Evolutionary conservation across 495 filamentous ascomycete genomes (phyloP), one percentile per base, ranked within the genome.

Genomic region (Trichocladium antarcticum): DNA sequence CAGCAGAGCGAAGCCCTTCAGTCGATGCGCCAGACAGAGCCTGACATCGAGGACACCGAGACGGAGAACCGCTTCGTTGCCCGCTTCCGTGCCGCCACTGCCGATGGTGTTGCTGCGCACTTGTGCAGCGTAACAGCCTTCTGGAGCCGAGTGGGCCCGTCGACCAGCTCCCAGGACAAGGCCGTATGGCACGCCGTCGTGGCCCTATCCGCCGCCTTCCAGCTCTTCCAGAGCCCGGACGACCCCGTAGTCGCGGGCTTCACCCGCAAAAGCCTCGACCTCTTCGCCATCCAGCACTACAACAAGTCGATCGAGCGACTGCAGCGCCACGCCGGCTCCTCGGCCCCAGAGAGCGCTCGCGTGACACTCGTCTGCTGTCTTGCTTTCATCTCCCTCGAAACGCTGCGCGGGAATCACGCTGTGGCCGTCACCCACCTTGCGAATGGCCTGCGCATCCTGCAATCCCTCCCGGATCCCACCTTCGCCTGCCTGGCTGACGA

Each of bases 241-340:
- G 46, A 50, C 16, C 42, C 50, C 8, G 43, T 51, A 6, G 20
- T 50, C 42, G 53, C 53, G 5, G 53, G 50, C 43, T 47, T 57
- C 24, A 49, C 50, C 22, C 50, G 51, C 9, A 60, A 61, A n/a
- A 47, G 57, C 14, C 56, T 67, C 9, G 65, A 69, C 20, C 35
- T 68, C 5, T 65, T 67, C 50, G 60, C 53, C 48, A 67, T 69
- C 47, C 62, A 68, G 42, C 65, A 68, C 38, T 68, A 69, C 54
- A 69, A 66, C 63, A 49, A 58, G 3, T 66, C 66, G 11, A 64
- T 67, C 38, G 57, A 59, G 40, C 55, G 58, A 37, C 52, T 68
- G n/a, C 56, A 62, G 20, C 43, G 51, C 21, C 61, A 64, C 35
- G 60, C 58, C 2, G 47, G 46, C 17, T 61, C 58, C 2, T 55